A percentile compares a stretch with the other conserved stretches of the same genome.
These are phyloP conservation scores for Grigorovia yakushimaensis DNA, from an alignment of 805 yeast genomes.

Conservation along the genomic window DNA sequence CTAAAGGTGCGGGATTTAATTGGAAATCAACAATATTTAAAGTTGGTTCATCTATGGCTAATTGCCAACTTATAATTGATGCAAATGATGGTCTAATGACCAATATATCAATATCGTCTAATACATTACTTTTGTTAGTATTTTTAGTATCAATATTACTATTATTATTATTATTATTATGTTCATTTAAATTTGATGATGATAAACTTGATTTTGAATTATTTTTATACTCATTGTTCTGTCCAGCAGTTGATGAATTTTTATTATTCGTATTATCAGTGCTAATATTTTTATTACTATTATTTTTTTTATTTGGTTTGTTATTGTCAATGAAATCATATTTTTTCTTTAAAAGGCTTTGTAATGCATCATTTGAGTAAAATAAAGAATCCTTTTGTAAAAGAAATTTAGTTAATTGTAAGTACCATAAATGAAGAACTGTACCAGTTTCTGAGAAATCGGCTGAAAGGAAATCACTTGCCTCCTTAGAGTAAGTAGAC, in stretches of 20 bases:
- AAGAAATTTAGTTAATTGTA: constrained; percentile 17
- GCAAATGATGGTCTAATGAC: constrained; percentile 18
- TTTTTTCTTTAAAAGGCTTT: constrained; percentile 5
- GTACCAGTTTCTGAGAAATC: constrained; percentile 16
- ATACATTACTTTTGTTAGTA: constrained; percentile 18
- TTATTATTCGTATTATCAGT: no score
- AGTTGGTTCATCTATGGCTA: constrained; percentile 27
- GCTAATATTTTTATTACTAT: no score
- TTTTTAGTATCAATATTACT: constrained; percentile 3
- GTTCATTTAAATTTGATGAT: no score
- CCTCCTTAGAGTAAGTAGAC: neutral
- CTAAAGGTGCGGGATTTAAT: constrained; percentile 15
- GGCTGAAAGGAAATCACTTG: constrained; percentile 6
- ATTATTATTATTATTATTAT: neutral
- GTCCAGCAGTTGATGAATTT: neutral
- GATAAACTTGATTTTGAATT: no score
- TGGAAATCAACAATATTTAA: constrained; percentile 22
- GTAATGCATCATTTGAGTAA: constrained; percentile 20
- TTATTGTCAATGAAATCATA: neutral
- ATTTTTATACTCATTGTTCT: neutral
- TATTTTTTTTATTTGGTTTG: neutral
- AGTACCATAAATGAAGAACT: constrained; percentile 19
- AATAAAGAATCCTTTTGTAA: constrained; percentile 19
- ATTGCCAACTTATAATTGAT: constrained; percentile 19
- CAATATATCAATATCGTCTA: constrained; percentile 23